These are phyloP conservation scores for Elsinoe arachidis DNA, from an alignment of 2,329 filamentous ascomycete genomes.

Conservation along the genomic window DNA sequence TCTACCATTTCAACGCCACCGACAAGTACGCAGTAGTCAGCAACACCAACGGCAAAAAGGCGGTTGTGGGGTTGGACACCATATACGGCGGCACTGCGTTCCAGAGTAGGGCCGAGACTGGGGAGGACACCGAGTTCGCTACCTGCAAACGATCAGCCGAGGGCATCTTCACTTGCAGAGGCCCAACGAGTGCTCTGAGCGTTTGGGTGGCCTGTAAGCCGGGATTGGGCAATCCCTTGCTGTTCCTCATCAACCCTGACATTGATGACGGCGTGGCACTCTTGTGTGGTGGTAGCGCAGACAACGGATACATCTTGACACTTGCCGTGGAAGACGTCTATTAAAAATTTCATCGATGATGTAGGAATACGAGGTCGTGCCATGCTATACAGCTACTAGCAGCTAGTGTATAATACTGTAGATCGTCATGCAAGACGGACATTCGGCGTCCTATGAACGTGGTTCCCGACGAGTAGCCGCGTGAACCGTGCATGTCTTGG, in stretches of 20 bases:
- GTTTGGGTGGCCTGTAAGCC: conserved; percentile 4
- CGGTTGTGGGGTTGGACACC: not conserved
- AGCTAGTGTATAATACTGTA: not conserved
- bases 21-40: conserved; percentile 1
- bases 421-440: not conserved
- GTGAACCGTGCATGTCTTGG: not conserved
- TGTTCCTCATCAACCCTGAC: not conserved
- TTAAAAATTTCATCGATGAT: not conserved
- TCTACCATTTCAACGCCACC: not conserved
- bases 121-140: not conserved
- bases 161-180: not conserved
- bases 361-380: not conserved
- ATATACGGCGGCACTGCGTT: not conserved
- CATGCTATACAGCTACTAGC: not conserved
- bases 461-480: not conserved
- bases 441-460: not conserved
- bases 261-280: not conserved
- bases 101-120: not conserved
- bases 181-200: not conserved
- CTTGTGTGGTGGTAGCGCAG: not conserved
- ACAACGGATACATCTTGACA: not conserved
- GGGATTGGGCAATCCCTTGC: not conserved
- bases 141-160: not conserved
- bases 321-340: conserved; percentile 6
- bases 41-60: not conserved